phyloP scores from a whole-genome alignment of 257 asterid species.

The Solanum gracilifrons region DNA sequence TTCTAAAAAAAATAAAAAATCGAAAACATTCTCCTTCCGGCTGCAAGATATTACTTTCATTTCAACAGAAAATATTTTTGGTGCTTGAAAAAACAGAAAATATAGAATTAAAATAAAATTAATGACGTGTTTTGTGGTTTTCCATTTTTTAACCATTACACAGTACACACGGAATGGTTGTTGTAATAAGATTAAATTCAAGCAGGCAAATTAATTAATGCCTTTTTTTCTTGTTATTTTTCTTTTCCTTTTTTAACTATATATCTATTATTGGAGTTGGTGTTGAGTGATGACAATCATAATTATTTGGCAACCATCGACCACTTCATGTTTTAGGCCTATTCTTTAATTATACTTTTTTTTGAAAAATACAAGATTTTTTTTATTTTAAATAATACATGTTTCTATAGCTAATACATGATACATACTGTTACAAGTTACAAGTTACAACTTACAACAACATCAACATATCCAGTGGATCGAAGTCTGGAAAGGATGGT shows the following conservation, averaged over 20 bases:
- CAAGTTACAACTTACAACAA: background rate
- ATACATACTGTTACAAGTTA: background rate
- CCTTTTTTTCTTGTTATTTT: background rate
- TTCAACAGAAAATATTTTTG: background rate
- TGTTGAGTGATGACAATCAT: background rate
- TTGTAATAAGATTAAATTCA: background rate
- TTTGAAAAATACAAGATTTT: no score
- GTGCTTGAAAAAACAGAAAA: background rate
- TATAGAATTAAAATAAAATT: background rate
- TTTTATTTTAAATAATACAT: background rate
- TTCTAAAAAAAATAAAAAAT: no score
- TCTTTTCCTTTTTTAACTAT: background rate
- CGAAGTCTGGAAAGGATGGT: accelerated
- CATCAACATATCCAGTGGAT: background rate
- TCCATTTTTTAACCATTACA: background rate
- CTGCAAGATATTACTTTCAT: background rate
- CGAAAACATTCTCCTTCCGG: background rate
- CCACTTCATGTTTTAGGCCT: background rate
- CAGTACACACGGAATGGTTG: background rate
- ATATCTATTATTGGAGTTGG: background rate
- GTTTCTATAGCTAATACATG: background rate
- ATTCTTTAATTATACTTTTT: background rate
- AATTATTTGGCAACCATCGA: background rate
- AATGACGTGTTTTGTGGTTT: background rate
- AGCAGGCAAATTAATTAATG: background rate